A percentile compares a stretch with the other conserved stretches of the same genome.
phyloP scores from a whole-genome alignment of 2,329 filamentous ascomycete genomes.

The Hymenoscyphus albidus region DNA sequence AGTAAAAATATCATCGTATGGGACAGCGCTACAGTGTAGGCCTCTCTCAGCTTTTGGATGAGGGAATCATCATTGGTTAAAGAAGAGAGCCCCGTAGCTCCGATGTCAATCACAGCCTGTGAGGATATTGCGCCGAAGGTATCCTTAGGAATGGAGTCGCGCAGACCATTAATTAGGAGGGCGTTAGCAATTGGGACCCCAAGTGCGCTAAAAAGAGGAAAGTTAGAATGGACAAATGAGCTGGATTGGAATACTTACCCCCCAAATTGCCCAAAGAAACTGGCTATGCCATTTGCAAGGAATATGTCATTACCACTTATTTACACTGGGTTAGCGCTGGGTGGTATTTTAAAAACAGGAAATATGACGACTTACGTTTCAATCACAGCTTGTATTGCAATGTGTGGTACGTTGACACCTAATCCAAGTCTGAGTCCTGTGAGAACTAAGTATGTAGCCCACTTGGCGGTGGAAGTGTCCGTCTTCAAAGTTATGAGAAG shows the following conservation, averaged over 20 bases:
- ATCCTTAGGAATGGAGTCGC: background rate
- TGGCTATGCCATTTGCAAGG: background rate
- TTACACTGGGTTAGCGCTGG: background rate
- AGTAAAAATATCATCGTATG: slow-evolving; percentile 3
- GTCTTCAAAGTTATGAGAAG: background rate
- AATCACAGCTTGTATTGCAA: background rate
- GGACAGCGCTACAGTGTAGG: background rate
- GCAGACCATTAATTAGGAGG: background rate
- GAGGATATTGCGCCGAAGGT: background rate
- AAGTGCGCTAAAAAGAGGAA: background rate
- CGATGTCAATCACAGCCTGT: background rate
- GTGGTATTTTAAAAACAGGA: background rate
- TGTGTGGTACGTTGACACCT: background rate
- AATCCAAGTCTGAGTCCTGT: background rate
- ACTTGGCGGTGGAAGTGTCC: background rate
- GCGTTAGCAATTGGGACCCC: background rate
- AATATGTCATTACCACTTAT: too few species aligned
- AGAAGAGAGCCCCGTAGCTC: background rate
- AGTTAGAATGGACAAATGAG: background rate
- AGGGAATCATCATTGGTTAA: background rate
- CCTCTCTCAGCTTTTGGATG: background rate
- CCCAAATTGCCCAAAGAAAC: background rate
- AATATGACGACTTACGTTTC: background rate
- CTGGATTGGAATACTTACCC: background rate
- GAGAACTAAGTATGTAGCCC: background rate